Evolutionary conservation across 192 early-diverging fungal genomes (phyloP).

Genomic region (Phlyctochytrium planicorne): DNA sequence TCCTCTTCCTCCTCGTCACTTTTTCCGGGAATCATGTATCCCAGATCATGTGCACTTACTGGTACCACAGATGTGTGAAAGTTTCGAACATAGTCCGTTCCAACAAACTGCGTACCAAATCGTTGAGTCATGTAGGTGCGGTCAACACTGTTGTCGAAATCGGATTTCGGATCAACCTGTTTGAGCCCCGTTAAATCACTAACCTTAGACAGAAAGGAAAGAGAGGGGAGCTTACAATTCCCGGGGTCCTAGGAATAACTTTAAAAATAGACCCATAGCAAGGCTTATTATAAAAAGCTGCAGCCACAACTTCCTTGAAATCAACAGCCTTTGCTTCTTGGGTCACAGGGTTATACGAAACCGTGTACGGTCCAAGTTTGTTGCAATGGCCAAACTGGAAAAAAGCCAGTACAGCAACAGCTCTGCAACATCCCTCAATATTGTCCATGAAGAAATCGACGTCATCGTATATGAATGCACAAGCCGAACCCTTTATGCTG

Average conservation of each 20-base stretch:
- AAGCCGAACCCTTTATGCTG: too few relatives aligned
- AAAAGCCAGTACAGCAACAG: neutral
- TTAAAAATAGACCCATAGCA: neutral
- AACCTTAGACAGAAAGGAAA: neutral
- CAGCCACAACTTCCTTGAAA: neutral
- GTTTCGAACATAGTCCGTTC: neutral
- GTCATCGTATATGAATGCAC: too few relatives aligned
- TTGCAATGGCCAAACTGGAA: neutral
- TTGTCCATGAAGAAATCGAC: neutral
- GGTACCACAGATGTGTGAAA: neutral
- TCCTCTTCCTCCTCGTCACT: neutral
- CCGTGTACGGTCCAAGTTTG: neutral
- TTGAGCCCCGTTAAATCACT: neutral
- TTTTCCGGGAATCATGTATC: too few relatives aligned
- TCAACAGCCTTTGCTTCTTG: neutral
- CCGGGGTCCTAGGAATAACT: neutral
- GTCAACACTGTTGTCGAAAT: neutral
- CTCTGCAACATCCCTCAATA: neutral
- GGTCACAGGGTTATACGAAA: neutral
- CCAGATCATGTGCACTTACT: neutral
- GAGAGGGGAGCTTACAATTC: neutral
- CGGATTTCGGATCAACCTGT: neutral
- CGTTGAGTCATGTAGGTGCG: neutral
- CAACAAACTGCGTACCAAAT: neutral
- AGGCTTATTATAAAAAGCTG: neutral